These are phyloP conservation scores for Trametes villosa DNA, from an alignment of 768 basidiomycete species.

Conservation along the genomic window DNA sequence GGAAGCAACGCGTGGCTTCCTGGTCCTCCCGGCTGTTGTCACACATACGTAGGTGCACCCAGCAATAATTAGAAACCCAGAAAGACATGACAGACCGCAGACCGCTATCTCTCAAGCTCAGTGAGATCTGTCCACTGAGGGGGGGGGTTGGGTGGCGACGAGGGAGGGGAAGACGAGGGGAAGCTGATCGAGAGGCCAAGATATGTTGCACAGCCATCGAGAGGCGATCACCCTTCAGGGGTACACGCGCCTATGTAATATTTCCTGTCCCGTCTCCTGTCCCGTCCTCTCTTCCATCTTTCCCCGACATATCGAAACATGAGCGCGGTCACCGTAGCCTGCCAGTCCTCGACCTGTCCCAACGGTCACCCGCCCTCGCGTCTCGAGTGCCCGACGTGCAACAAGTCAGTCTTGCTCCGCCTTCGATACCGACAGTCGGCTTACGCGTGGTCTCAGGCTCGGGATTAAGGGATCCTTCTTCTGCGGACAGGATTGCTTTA, in stretches of 20 bases:
- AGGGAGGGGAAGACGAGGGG: too few relatives aligned
- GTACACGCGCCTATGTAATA: slow-evolving; percentile 2
- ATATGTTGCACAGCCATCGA: slow-evolving; percentile 9
- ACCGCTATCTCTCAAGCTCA: too few relatives aligned
- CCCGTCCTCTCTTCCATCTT: background rate
- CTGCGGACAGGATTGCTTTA: slow-evolving; percentile 97
- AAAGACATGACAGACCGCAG: too few relatives aligned
- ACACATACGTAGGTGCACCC: too few relatives aligned
- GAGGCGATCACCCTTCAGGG: background rate
- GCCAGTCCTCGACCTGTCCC: slow-evolving; percentile 72
- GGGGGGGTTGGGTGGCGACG: too few relatives aligned
- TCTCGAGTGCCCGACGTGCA: slow-evolving; percentile 93
- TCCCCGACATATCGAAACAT: slow-evolving; percentile 19
- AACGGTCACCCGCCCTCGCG: slow-evolving; percentile 85
- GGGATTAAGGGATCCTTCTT: slow-evolving; percentile 87
- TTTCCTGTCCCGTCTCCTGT: background rate
- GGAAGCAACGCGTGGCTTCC: too few relatives aligned
- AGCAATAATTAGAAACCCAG: too few relatives aligned
- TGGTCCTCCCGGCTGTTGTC: too few relatives aligned
- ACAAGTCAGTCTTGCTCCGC: slow-evolving; percentile 63
- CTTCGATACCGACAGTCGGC: slow-evolving; percentile 16
- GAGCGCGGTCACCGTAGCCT: slow-evolving; percentile 48
- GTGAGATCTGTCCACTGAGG: too few relatives aligned
- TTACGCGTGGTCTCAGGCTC: slow-evolving; percentile 50
- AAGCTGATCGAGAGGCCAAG: background rate